Evolutionary conservation across 176 grass and related monocot genomes (phyloP), one percentile per base, ranked within the genome.

Genomic region (Ensete ventricosum): DNA sequence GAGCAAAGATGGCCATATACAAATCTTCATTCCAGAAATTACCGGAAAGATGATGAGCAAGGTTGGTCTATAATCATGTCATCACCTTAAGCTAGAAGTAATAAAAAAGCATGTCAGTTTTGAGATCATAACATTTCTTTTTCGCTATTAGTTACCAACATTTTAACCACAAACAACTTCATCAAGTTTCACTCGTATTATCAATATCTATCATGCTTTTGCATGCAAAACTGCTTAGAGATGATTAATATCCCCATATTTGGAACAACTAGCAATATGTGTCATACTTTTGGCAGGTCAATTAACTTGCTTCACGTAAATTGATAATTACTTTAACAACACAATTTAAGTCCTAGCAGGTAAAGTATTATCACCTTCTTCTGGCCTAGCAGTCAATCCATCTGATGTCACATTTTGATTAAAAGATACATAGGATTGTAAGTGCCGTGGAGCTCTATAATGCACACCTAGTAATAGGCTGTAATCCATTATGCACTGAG

Each of bases 381-480:
- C 90, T 62, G 90, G 81, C 83, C 93, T 82, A 79, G 93, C 86
- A 70, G 90, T 85, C 43, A 98, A 85, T 80, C 84, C 85, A 53
- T 89, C 89, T 79, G 73, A 53, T 69, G 84, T 73, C 76, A 89
- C 50, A 79, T 55, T 88, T 75, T 19, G 90, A 49, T 14, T 77
- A 77, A 76, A 82, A 0, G 88, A 86, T 62, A 82, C 76, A 69
- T 72, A 85, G 70, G 86, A 83, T 21, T 78, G 82, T 24, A 98
- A 78, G 80, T 98, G 84, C 54, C 88, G 95, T 0, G 95, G 95
- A 79, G 95, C 95, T 87, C 95, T 87, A 67, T 93, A 98, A 75
- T 98, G 95, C 23, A 98, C 95, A 71, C 95, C 95, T 87, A 98
- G 75, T 76, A 98, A 87, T 76, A 98, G 76, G 71, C 95, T 98